Base-by-base conservation (phyloP, 169 alveolate genomes). In the Cryptosporidium muris region DNA sequence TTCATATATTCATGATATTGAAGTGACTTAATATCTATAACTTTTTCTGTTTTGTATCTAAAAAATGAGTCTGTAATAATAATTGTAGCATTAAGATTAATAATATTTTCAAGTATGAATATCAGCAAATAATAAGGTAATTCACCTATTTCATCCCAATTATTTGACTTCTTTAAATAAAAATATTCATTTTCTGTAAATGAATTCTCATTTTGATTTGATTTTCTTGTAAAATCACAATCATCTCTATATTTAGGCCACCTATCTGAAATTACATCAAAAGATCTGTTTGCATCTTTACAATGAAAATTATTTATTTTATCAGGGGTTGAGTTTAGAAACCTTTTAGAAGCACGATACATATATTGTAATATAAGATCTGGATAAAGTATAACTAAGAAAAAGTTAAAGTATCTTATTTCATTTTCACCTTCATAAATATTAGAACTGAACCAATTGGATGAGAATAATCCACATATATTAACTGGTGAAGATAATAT, bases 11-110 rank as follows among this genome's bases (percentile, higher is more conserved):
- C 85, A 52, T 74, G 74, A 42, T 56, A 16, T 45, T 74, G 54
- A 34, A 58, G 60, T 4, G 85, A 54, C 37, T 48, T 62, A 3
- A 74, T 49, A 8, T 60, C 60, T 7, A 74, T 36, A 11, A 56
- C 85, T 34, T 45, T 58, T 4, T 74, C 62, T 11, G 85, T 74
- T 60, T 64, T 74, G 37, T 74, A 74, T 74, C 85, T 74, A 51
- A 56, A 74, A 60, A 58, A 74, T 16, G 85, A 68, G 45, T 74
- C 85, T 11, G 74, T 56, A 11, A 74, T 58, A n/a, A 74, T 60
- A 9, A 74, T 63, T 40, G 48, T 74, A 5, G 74, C 58, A 36
- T 58, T 74, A 3, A 74, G 48, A 42, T 74, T 68, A 2, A 25
- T 34, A 1, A 74, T 74, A 11, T 48, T 36, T 16, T 9, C 60